Percentiles rank a stretch among this genome's conserved stretches.
Conservation (phyloP, 192 early-diverging fungal genomes). For the Coemansia sp. region DNA sequence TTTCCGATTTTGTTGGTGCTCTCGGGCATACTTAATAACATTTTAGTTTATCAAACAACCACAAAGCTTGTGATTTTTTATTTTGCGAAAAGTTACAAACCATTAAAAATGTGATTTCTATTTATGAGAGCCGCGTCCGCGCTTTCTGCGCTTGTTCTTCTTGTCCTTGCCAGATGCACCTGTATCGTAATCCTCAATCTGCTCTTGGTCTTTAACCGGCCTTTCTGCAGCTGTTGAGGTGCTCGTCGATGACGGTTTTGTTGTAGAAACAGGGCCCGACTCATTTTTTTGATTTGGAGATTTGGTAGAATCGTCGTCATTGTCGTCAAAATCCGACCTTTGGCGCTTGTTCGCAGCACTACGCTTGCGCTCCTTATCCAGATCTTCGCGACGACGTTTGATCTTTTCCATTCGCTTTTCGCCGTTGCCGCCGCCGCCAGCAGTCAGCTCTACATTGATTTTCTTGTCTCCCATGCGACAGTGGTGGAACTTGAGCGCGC, state of each 20-base stretch:
- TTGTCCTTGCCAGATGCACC: slow-evolving; percentile 16
- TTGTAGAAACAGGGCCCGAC: background rate
- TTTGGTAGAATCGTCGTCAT: slow-evolving; percentile 4
- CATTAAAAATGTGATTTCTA: no score
- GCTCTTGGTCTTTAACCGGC: background rate
- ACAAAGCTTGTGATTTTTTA: no score
- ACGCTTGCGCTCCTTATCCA: slow-evolving; percentile 43
- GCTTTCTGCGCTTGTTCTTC: slow-evolving; percentile 47
- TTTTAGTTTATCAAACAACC: no score
- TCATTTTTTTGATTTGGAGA: background rate
- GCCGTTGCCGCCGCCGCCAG: slow-evolving; percentile 70
- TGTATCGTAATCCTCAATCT: slow-evolving; percentile 18
- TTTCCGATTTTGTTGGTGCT: background rate
- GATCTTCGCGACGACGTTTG: slow-evolving; percentile 32
- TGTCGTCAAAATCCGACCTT: slow-evolving; percentile 9
- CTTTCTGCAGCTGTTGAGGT: background rate
- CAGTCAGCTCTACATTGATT: slow-evolving; percentile 74
- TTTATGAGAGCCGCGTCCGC: slow-evolving; percentile 38
- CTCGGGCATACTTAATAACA: no score
- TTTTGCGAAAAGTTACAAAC: no score
- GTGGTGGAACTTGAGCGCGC: slow-evolving; percentile 66
- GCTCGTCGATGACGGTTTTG: background rate
- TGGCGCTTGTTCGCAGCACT: slow-evolving; percentile 20
- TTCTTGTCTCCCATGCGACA: slow-evolving; percentile 61
- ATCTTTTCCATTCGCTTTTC: slow-evolving; percentile 38